Base-by-base conservation (phyloP, 352 stramenopile genomes). In the Pythium monospermum region DNA sequence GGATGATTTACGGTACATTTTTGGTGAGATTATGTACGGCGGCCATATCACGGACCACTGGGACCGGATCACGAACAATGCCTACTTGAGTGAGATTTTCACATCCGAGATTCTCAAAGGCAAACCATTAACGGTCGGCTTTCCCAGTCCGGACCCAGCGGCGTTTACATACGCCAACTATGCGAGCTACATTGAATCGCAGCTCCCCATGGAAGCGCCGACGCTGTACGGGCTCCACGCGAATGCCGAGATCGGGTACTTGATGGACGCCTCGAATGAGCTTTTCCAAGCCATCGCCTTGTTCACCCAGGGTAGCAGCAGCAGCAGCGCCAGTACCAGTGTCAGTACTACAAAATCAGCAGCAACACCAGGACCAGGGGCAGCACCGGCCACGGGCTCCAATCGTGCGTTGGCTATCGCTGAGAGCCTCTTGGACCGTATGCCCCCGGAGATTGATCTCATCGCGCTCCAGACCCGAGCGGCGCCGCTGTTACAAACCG, bases 101-200 rank as follows among this genome's bases (percentile, higher is more conserved):
- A 90, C 75, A 8, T 60, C 66, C 16, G 76, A 83, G 2, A 67
- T 86, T 18, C 56, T 94, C 22, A 44, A 62, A 5, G 59, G 59
- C 32, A 86, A 83, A 31, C 63, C 76, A 26, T 68, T 93, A 23
- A 68, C 76, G 3, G 41, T 53, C 3, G 85, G 80, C 1, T 97
- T 98, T 53, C 73, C 76, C 43, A 85, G 76, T 13, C 87, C 87
- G 8, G 76, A 96, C 27, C 73, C 79, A 1, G 66, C 71, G 18
- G 44, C 53, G 27, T 78, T 72, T 51, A 90, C 76, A 18, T 98
- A 98, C 65, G 87, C 89, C 40, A 98, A 97, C 67, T 99, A 99
- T 59, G 73, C 95, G 12, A 74, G 90, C 23, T 73, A 84, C 49
- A 92, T 94, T 35, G 83, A 91, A 44, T 53, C 55, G 1, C 63